A percentile compares a stretch with the other conserved stretches of the same genome.
Evolutionary conservation across 1,284 basidiomycete species (phyloP).

Genomic region (Tremellales sp.): DNA sequence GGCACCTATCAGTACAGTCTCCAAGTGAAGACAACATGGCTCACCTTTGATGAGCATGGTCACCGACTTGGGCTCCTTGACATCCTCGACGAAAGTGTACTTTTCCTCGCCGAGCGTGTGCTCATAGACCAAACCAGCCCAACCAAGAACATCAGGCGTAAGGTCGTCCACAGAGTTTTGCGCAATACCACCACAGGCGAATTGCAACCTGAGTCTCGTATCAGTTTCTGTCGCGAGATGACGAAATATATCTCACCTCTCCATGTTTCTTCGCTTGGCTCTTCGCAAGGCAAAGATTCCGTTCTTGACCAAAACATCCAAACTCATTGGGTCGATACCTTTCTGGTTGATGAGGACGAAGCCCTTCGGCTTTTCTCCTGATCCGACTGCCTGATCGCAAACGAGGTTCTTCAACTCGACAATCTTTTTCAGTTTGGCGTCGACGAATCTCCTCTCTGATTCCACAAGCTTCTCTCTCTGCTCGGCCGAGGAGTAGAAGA

Average conservation of each 20-base stretch:
- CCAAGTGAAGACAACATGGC: constrained; percentile 7
- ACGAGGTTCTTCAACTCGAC: constrained; percentile 95
- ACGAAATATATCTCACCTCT: constrained; percentile 64
- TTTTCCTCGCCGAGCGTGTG: constrained; percentile 99
- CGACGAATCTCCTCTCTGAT: constrained; percentile 90
- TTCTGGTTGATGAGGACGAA: constrained; percentile 99
- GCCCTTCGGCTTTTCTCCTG: constrained; percentile 61
- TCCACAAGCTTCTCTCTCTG: constrained; percentile 99
- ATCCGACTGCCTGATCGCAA: constrained; percentile 83
- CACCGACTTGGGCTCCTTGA: constrained; percentile 92
- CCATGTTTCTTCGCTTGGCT: constrained; percentile 97
- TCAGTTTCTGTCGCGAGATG: neutral
- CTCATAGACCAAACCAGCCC: constrained; percentile 98
- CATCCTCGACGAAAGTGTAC: constrained; percentile 96
- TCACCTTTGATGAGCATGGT: constrained; percentile 92
- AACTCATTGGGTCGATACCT: constrained; percentile 95
- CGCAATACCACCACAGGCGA: constrained; percentile 89
- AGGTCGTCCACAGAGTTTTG: constrained; percentile 99
- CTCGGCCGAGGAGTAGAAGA: constrained; percentile 98
- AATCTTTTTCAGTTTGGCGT: constrained; percentile 93
- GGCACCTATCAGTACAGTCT: constrained; percentile 5
- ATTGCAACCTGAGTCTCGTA: constrained; percentile 62
- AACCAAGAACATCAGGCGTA: constrained; percentile 84
- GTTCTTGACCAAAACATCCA: constrained; percentile 96
- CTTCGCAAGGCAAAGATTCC: constrained; percentile 91